Evolutionary conservation across 768 basidiomycete species (phyloP).

Genomic region (Infundibulicybe gibba): DNA sequence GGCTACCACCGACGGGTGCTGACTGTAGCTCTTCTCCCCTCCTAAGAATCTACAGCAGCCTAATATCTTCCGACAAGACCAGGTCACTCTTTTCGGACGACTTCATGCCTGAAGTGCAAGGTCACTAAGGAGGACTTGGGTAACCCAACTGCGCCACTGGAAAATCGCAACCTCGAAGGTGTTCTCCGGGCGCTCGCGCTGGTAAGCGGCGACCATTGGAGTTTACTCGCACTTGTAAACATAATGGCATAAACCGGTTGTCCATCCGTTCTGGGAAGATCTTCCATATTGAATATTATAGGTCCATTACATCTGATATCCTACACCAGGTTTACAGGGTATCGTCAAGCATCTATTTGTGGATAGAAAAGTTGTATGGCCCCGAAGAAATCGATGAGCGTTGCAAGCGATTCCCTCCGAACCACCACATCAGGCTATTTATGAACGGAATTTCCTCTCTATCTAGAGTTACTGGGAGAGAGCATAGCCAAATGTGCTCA

Average conservation of each 20-base stretch:
- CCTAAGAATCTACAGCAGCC: too few species aligned
- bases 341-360: conserved; percentile 31
- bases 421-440: conserved; percentile 25
- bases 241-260: conserved; percentile 18
- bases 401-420: conserved; percentile 16
- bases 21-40: too few species aligned
- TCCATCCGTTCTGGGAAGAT: conserved; percentile 27
- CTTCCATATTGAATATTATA: conserved; percentile 31
- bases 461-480: conserved; percentile 4
- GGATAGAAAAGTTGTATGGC: conserved; percentile 16
- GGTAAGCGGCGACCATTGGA: conserved; percentile 8
- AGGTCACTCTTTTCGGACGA: conserved; percentile 27
- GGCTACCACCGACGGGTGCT: too few species aligned
- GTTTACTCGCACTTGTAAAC: conserved; percentile 13
- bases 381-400: conserved; percentile 25
- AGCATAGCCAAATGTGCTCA: background rate
- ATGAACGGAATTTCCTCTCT: conserved; percentile 28
- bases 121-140: conserved; percentile 14
- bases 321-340: conserved; percentile 41
- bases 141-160: conserved; percentile 1
- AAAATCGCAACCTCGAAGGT: conserved; percentile 6
- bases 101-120: conserved; percentile 23
- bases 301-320: conserved; percentile 29
- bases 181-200: conserved; percentile 22
- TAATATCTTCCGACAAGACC: conserved; percentile 40